These are phyloP conservation scores for Datura wrightii DNA, from an alignment of 257 asterid genomes.

Conservation along the genomic window DNA sequence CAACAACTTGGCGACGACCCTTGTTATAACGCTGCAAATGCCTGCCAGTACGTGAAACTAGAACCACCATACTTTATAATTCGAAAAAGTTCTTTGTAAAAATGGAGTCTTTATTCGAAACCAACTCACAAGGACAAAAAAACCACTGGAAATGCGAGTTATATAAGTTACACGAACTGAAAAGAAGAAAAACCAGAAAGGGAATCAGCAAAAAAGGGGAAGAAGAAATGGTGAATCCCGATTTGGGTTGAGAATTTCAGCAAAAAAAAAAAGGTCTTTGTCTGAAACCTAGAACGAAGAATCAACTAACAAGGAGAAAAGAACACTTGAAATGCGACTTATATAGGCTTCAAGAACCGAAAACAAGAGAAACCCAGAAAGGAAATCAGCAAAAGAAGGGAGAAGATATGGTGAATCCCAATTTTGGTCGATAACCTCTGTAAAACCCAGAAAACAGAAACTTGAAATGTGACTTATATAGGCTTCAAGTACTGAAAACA, in stretches of 20 bases:
- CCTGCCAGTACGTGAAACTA: conserved; percentile 79
- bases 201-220: background rate
- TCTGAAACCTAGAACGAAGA: background rate
- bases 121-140: background rate
- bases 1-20: conserved; percentile 92
- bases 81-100: conserved; percentile 39
- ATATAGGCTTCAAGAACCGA: background rate
- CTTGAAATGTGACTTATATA: background rate
- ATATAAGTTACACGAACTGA: background rate
- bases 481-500: background rate
- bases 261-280: too few species aligned
- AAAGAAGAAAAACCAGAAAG: background rate
- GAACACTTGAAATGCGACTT: background rate
- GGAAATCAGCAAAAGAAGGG: background rate
- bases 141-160: background rate
- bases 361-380: conserved; percentile 17
- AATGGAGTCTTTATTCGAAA: background rate
- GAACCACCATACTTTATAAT: conserved; percentile 62
- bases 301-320: background rate
- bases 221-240: background rate
- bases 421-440: background rate
- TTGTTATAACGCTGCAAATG: conserved; percentile 75
- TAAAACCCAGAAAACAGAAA: background rate
- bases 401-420: background rate
- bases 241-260: too few species aligned